Evolutionary conservation across 2,329 filamentous ascomycete species (phyloP).

Genomic region (Cladosporium phlei): DNA sequence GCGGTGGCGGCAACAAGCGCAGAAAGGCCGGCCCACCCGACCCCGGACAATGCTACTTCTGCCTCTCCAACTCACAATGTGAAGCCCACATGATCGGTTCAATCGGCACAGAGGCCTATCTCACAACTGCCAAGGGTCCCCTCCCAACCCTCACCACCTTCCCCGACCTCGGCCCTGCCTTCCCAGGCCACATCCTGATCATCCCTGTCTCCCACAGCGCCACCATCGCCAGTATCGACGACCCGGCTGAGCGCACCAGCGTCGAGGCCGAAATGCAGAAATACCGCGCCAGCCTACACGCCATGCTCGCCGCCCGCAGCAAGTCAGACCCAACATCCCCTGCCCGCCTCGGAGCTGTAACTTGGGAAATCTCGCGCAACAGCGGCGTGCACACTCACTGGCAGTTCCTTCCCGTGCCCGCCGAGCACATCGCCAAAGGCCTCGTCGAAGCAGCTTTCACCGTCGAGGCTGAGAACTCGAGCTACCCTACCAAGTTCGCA

Average conservation of each 20-base stretch:
- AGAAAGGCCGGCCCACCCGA: slow-evolving; percentile 34
- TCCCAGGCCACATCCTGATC: slow-evolving; percentile 84
- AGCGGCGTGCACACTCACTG: slow-evolving; percentile 85
- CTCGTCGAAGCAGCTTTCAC: slow-evolving; percentile 85
- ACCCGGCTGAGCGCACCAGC: slow-evolving; percentile 45
- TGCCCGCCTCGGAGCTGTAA: slow-evolving; percentile 70
- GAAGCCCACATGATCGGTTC: slow-evolving; percentile 84
- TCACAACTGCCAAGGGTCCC: slow-evolving; percentile 89
- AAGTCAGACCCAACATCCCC: slow-evolving; percentile 39
- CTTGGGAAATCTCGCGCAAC: slow-evolving; percentile 83
- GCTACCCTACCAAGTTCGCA: slow-evolving; percentile 52
- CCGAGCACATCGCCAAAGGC: slow-evolving; percentile 62
- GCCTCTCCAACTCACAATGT: slow-evolving; percentile 78
- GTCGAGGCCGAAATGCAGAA: slow-evolving; percentile 77
- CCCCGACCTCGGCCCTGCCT: slow-evolving; percentile 55
- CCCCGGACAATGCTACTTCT: slow-evolving; percentile 89
- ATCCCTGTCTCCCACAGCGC: slow-evolving; percentile 80
- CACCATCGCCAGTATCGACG: slow-evolving; percentile 64
- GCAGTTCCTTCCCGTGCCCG: slow-evolving; percentile 80
- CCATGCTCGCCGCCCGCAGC: slow-evolving; percentile 56
- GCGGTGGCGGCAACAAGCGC: slow-evolving; percentile 33
- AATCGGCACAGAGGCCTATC: slow-evolving; percentile 80
- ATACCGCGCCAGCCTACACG: slow-evolving; percentile 72
- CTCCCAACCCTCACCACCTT: slow-evolving; percentile 70
- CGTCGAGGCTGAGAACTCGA: slow-evolving; percentile 74